Conservation (phyloP, 441 rosid species). For the Euphorbia celastroides region DNA sequence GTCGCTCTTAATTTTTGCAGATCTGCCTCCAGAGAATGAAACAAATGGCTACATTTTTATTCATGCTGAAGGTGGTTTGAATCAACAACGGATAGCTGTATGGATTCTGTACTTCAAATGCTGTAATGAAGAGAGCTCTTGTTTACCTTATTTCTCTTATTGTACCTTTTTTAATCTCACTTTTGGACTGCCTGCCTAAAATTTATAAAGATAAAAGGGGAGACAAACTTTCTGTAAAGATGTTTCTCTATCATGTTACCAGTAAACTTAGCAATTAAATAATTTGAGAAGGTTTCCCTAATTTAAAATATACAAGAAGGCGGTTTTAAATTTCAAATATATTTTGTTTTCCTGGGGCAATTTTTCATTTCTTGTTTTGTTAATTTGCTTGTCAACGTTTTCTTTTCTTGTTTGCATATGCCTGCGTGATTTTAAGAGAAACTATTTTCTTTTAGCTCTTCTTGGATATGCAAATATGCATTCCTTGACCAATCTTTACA, state of each 20-base stretch:
- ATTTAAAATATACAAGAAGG: neutral
- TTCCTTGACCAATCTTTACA: constrained; percentile 16
- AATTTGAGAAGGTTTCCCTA: neutral
- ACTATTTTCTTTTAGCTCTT: neutral
- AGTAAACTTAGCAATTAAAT: neutral
- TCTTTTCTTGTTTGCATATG: neutral
- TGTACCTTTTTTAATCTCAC: too few relatives aligned
- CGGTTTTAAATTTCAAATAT: neutral
- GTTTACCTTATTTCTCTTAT: too few relatives aligned
- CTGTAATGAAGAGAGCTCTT: too few relatives aligned
- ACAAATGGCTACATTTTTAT: constrained; percentile 70
- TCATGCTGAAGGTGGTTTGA: too few relatives aligned
- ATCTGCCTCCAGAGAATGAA: constrained; percentile 85
- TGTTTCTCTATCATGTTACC: neutral
- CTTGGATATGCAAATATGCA: neutral
- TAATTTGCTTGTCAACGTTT: neutral
- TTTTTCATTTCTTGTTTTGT: neutral
- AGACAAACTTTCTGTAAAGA: neutral
- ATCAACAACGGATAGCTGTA: too few relatives aligned
- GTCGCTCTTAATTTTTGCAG: constrained; percentile 40
- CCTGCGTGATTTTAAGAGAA: neutral
- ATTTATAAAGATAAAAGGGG: neutral
- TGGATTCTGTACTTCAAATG: too few relatives aligned
- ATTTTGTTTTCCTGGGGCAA: neutral
- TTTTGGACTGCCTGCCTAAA: too few relatives aligned